phyloP scores from a whole-genome alignment of 768 basidiomycete species.

The Termitomyces heimii region DNA sequence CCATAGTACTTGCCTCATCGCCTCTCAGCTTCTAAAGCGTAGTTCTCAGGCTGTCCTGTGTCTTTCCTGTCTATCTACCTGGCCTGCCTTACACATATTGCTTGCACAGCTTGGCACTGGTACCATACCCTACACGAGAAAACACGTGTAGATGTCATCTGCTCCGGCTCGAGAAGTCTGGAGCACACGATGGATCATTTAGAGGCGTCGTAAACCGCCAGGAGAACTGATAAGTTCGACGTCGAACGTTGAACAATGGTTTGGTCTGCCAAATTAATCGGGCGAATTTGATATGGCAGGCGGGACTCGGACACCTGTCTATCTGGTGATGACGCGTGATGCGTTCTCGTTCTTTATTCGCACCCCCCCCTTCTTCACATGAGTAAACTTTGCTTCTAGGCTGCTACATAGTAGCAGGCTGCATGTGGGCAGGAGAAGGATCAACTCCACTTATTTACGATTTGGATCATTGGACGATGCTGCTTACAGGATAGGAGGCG shows the following conservation, averaged over 20 bases:
- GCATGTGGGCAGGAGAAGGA: neutral
- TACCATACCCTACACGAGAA: neutral
- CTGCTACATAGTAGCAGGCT: neutral
- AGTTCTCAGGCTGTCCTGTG: neutral
- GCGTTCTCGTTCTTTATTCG: neutral
- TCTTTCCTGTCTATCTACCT: neutral
- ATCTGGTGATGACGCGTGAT: neutral
- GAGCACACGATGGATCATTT: neutral
- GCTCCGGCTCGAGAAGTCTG: neutral
- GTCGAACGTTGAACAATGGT: neutral
- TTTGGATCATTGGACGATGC: neutral
- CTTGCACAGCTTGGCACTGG: neutral
- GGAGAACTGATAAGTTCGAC: neutral
- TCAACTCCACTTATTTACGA: neutral
- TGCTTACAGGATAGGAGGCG: neutral
- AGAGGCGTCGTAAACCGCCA: neutral
- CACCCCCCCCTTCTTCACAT: neutral
- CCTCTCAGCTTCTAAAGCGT: neutral
- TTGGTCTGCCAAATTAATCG: neutral
- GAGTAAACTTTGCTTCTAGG: neutral
- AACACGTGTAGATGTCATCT: neutral
- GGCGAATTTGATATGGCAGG: neutral
- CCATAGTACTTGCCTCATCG: neutral
- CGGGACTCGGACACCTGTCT: constrained; percentile 3
- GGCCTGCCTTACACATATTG: neutral